phyloP scores from a whole-genome alignment of 768 basidiomycete species.

The Mycena belliarum region DNA sequence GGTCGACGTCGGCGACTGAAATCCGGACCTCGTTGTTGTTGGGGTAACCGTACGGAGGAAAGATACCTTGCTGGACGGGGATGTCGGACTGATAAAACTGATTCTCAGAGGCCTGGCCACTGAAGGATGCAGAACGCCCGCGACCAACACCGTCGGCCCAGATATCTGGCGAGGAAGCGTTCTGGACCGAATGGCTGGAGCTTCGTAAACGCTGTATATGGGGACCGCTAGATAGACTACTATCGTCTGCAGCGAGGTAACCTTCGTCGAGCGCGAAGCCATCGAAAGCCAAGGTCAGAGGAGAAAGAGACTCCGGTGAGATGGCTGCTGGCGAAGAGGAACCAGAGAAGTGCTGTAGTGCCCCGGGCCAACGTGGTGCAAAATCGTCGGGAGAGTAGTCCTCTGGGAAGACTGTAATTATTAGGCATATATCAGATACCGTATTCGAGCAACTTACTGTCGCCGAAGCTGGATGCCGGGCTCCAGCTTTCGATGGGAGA shows the following conservation, averaged over 20 bases:
- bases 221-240: conserved; percentile 10
- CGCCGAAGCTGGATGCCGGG: conserved; percentile 19
- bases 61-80: not conserved
- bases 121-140: conserved; percentile 20
- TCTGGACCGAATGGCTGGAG: conserved; percentile 11
- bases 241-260: conserved; percentile 2
- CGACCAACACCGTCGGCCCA: conserved; percentile 22
- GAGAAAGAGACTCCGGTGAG: conserved; percentile 19
- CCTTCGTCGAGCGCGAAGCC: conserved; percentile 10
- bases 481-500: conserved; percentile 20
- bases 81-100: conserved; percentile 15
- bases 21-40: conserved; percentile 6
- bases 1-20: conserved; percentile 3
- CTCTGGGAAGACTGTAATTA: conserved; percentile 17
- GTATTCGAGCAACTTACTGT: not conserved
- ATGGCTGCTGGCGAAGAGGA: conserved; percentile 18
- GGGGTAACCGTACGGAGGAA: not conserved
- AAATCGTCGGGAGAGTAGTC: conserved; percentile 8
- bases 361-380: conserved; percentile 3
- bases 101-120: conserved; percentile 1
- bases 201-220: conserved; percentile 16
- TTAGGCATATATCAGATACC: not conserved
- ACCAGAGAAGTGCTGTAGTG: not conserved
- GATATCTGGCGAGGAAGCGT: conserved; percentile 5
- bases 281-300: conserved; percentile 16